These are phyloP conservation scores for Micractinium sp. DNA, from an alignment of 139 green algal species.

Conservation along the genomic window DNA sequence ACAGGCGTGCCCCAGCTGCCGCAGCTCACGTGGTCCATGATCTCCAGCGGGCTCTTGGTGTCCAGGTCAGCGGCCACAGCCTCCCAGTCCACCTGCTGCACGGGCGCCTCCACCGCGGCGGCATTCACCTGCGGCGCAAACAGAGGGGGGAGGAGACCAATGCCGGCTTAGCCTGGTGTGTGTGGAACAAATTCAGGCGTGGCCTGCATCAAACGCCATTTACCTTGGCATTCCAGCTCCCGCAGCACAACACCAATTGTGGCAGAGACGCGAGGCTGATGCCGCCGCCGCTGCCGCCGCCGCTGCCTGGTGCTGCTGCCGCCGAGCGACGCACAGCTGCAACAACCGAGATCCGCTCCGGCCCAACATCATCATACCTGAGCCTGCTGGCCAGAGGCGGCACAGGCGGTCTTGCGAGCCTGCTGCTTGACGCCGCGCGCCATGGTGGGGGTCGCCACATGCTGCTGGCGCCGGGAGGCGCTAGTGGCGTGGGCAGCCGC, in stretches of 20 bases:
- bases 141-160: not conserved
- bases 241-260: not conserved
- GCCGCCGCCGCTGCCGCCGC: not conserved
- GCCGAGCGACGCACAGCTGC: not conserved
- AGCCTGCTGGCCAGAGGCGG: not conserved
- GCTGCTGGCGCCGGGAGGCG: not conserved
- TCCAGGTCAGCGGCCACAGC: slow-evolving; percentile 72
- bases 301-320: too few species aligned
- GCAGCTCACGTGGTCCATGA: slow-evolving; percentile 89
- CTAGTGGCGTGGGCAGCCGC: not conserved
- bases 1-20: not conserved
- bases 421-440: not conserved
- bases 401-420: not conserved
- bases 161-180: too few species aligned
- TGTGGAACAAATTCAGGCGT: too few species aligned
- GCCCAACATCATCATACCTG: not conserved
- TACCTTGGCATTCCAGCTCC: too few species aligned
- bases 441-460: not conserved
- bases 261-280: not conserved
- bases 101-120: slow-evolving; percentile 29
- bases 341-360: not conserved
- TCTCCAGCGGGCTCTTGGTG: slow-evolving; percentile 85
- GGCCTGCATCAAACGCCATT: not conserved
- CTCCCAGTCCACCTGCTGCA: slow-evolving; percentile 60
- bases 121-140: not conserved